These are phyloP conservation scores for Zizania latifolia DNA, from an alignment of 176 grass and related monocot species.

Conservation along the genomic window DNA sequence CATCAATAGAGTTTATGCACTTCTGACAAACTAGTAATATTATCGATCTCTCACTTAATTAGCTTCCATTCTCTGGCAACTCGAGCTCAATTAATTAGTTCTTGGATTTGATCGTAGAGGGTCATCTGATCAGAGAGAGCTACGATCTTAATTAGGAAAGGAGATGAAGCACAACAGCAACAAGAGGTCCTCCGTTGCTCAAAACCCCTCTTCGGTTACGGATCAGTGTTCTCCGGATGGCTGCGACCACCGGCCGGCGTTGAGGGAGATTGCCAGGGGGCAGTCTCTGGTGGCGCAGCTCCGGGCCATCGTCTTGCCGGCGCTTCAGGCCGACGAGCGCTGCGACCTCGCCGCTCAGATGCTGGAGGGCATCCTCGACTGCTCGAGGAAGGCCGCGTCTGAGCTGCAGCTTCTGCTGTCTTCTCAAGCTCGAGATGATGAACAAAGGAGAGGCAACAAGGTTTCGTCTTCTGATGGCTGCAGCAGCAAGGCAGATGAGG, in stretches of 20 bases:
- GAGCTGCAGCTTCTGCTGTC: constrained; percentile 8
- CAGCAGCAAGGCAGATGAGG: not conserved
- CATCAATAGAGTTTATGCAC: not conserved
- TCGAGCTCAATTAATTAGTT: no score
- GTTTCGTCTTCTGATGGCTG: not conserved
- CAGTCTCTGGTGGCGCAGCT: constrained; percentile 44
- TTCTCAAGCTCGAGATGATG: not conserved
- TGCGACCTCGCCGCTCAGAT: constrained; percentile 18
- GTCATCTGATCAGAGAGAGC: not conserved
- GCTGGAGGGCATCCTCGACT: constrained; percentile 29
- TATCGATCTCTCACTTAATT: not conserved
- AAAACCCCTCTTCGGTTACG: not conserved
- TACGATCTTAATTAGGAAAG: not conserved
- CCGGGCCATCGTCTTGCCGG: constrained; percentile 34
- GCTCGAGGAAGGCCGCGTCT: constrained; percentile 32
- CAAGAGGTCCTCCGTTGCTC: not conserved
- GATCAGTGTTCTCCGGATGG: not conserved
- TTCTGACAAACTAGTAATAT: not conserved
- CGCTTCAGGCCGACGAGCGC: constrained; percentile 10
- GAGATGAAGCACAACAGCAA: not conserved
- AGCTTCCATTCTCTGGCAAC: not conserved
- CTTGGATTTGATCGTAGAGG: no score
- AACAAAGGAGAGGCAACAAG: constrained; percentile 23
- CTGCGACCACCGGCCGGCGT: not conserved
- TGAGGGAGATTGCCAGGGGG: constrained; percentile 36